phyloP scores from a whole-genome alignment of 2,329 filamentous ascomycete species.

The Alternaria sp. region DNA sequence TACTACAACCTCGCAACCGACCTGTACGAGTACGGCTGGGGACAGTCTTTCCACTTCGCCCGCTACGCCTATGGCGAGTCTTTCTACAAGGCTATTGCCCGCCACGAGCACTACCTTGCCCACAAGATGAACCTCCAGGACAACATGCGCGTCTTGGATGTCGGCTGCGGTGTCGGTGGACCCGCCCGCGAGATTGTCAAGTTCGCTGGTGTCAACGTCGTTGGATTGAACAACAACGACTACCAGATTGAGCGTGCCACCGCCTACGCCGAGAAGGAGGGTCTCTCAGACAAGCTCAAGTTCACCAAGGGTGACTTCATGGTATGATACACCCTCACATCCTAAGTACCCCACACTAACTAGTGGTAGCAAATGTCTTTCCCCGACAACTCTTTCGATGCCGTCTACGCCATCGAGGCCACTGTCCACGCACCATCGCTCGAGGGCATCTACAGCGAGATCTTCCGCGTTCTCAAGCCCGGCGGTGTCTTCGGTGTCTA shows the following conservation, averaged over 20 bases:
- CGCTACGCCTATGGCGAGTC: constrained; percentile 86
- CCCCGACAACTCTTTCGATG: constrained; percentile 88
- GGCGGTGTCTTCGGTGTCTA: constrained; percentile 96
- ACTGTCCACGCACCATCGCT: constrained; percentile 93
- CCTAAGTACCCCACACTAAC: constrained; percentile 5
- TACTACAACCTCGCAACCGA: constrained; percentile 99
- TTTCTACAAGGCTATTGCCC: constrained; percentile 89
- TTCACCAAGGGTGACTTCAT: constrained; percentile 98
- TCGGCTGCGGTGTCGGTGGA: constrained; percentile 95
- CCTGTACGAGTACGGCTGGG: constrained; percentile 96
- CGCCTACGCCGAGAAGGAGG: constrained; percentile 80
- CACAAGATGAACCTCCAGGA: constrained; percentile 85
- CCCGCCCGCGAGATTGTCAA: constrained; percentile 95
- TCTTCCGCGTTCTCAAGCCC: constrained; percentile 93
- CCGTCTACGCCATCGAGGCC: constrained; percentile 96
- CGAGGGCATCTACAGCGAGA: constrained; percentile 91
- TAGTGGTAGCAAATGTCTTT: constrained; percentile 82
- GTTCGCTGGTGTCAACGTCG: constrained; percentile 88
- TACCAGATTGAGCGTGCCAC: constrained; percentile 98
- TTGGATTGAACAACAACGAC: constrained; percentile 98
- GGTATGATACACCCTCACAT: constrained; percentile 52
- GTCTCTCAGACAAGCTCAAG: constrained; percentile 76
- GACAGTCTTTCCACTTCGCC: constrained; percentile 96
- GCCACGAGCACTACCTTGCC: constrained; percentile 97
- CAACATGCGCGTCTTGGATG: constrained; percentile 89